Conservation (phyloP, 1,139 yeast species). For the Casaregolazyma lundiana region DNA sequence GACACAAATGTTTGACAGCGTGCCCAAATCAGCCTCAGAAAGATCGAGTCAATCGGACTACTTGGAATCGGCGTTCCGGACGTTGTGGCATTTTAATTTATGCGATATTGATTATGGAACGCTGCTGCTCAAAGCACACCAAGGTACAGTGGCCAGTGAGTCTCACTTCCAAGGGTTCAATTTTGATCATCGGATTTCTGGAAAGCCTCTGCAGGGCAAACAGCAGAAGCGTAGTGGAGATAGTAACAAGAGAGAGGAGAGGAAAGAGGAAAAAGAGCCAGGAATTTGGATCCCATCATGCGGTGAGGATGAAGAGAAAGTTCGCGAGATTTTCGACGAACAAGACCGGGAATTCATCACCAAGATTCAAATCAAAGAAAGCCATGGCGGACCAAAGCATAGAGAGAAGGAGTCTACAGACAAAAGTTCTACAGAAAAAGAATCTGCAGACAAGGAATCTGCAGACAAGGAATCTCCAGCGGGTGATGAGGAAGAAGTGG, state of each 20-base stretch:
- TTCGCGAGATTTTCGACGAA: constrained; percentile 29
- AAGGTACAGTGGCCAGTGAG: constrained; percentile 43
- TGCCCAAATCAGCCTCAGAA: background rate
- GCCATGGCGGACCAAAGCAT: constrained; percentile 24
- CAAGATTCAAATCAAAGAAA: constrained; percentile 28
- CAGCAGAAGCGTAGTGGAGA: constrained; percentile 2
- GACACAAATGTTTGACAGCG: constrained; percentile 49
- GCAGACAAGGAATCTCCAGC: background rate
- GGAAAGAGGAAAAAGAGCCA: constrained; percentile 20
- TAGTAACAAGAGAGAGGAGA: constrained; percentile 5
- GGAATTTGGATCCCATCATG: constrained; percentile 38
- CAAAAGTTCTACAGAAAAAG: background rate
- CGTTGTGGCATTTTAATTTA: constrained; percentile 73
- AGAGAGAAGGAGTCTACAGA: background rate
- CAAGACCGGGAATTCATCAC: constrained; percentile 33
- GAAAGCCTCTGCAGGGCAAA: constrained; percentile 11
- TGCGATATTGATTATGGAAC: constrained; percentile 55
- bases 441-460: background rate
- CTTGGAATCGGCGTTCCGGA: constrained; percentile 60
- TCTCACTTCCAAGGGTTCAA: constrained; percentile 47
- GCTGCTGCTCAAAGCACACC: constrained; percentile 37
- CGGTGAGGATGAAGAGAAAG: constrained; percentile 33
- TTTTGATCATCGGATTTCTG: constrained; percentile 38
- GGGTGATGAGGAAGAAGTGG: background rate
- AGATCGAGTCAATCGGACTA: constrained; percentile 35